These are phyloP conservation scores for Trifolium pratense DNA, from an alignment of 306 rosid genomes.

Conservation along the genomic window DNA sequence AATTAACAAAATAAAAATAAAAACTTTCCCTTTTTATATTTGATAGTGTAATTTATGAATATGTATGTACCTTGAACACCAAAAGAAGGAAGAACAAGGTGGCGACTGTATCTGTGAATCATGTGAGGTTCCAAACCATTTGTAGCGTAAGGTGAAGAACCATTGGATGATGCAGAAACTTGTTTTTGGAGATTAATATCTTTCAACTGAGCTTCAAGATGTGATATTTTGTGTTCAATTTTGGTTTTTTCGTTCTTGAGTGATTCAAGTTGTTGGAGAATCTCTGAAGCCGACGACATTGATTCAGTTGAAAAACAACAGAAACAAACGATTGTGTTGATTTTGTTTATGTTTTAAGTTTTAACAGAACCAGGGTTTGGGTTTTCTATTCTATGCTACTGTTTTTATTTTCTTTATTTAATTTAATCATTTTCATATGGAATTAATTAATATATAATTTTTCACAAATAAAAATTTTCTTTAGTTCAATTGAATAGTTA, in stretches of 20 bases:
- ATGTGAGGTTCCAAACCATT: slow-evolving; percentile 62
- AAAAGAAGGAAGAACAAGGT: slow-evolving; percentile 87
- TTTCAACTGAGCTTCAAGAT: slow-evolving; percentile 67
- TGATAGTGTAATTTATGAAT: slow-evolving; percentile 1
- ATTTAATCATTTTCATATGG: too few species aligned
- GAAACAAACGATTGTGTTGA: background rate
- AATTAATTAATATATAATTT: too few species aligned
- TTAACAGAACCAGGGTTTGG: background rate
- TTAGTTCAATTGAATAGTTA: too few species aligned
- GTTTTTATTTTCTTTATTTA: too few species aligned
- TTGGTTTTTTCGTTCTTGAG: slow-evolving; percentile 55
- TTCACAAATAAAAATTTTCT: too few species aligned
- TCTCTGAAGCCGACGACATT: slow-evolving; percentile 45
- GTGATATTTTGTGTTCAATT: slow-evolving; percentile 66
- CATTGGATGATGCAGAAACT: slow-evolving; percentile 40
- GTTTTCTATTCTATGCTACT: too few species aligned
- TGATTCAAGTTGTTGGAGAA: slow-evolving; percentile 61
- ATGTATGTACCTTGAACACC: slow-evolving; percentile 61
- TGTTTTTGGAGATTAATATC: slow-evolving; percentile 50
- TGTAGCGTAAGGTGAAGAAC: slow-evolving; percentile 38
- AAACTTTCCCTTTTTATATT: background rate
- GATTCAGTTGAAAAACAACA: background rate
- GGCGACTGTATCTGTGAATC: slow-evolving; percentile 96
- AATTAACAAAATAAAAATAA: background rate
- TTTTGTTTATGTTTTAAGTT: background rate